Base-by-base conservation (phyloP, 352 stramenopile species). In the Phytophthora melonis region DNA sequence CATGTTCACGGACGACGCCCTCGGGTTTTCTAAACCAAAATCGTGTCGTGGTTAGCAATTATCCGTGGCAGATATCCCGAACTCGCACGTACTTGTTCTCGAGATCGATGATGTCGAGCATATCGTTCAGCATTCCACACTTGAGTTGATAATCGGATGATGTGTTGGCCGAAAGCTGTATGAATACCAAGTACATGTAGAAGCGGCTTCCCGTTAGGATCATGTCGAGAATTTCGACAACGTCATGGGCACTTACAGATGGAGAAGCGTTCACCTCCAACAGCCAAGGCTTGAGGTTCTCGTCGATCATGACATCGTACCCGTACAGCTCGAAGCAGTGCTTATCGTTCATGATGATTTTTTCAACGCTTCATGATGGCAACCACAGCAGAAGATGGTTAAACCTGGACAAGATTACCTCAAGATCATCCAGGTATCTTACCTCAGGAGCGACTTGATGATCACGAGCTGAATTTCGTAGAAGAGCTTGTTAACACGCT, bases 301-400 rank as follows among this genome's bases (percentile, higher is more conserved):
- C 86, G 66, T 98, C 93, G 54, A 98, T 96, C 85, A 98, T 95
- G 47, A 98, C 84, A 63, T 97, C 93, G 69, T 97, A 98, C 41
- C 95, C 96, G 75, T 98, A 99, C 16, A 98, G 82, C 71, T 99
- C 92, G 60, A 98, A 99, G 82, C 94, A 98, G 81, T 98, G 94
- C 66, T 98, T 98, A 82, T 98, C 95, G 63, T 97, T 95, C 62
- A 99, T 98, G 68, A 99, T 98, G 66, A 97, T 89, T 66, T 98
- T 94, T 78, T 98, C 93, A 32, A 98, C 93, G 41, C 87, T 88
- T 32, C 5, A 50, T 1, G 6, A 5, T 50, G 41, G 10, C 36
- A 43, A 43, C 36, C 11, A 16, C 6, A 6, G 36, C 34, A 43
- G 34, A 14, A 9, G 25, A 19, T 6, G 3, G 41, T 50, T 50